Base-by-base conservation (phyloP, 371 early-diverging fungal species). In the Zychaea mexicana region DNA sequence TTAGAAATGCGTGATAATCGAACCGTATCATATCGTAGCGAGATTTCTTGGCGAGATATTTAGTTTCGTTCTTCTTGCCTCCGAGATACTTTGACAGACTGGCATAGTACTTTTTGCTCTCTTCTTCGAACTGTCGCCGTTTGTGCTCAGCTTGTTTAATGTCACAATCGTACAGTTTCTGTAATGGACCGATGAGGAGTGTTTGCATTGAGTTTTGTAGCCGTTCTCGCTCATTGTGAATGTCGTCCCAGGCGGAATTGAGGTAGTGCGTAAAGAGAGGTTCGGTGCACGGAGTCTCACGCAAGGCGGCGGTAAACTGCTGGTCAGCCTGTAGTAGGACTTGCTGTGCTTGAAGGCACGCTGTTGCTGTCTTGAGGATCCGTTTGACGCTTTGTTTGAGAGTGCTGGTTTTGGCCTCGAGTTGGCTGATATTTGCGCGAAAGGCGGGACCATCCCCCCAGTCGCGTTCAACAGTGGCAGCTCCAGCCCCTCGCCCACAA, bases 1-100 rank as follows among this genome's bases (percentile, higher is more conserved):
- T 68, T 61, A 92, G 65, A 33, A 83, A 88, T 3, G 71, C 68
- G 66, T 86, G 86, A 57, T 91, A 90, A 57, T 92, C 89, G 66
- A 90, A 88, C 4, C 90, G 77, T 39, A 74, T 82, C 53, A 88
- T 68, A 66, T 89, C 93, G 67, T 89, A 92, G 0, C 76, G 17
- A 85, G 64, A 39, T 33, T 60, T 49, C 52, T 70, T 70, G 38
- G 70, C 64, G 2, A 60, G 27, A 33, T 70, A 64, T 63, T 66
- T 70, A 24, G 63, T 45, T 30, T 70, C 70, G 33, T 46, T 52
- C 28, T 66, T 59, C 21, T 58, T 58, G n/a, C 60, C 47, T 57
- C 66, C 62, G 57, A 90, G 81, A 66, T 88, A 88, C 49, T 87
- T 88, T 1, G 84, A 76, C 19, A 86, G 66, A 36, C 75, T 79